Base-by-base conservation (phyloP, 2,329 filamentous ascomycete species). In the Penicillium occitanis region DNA sequence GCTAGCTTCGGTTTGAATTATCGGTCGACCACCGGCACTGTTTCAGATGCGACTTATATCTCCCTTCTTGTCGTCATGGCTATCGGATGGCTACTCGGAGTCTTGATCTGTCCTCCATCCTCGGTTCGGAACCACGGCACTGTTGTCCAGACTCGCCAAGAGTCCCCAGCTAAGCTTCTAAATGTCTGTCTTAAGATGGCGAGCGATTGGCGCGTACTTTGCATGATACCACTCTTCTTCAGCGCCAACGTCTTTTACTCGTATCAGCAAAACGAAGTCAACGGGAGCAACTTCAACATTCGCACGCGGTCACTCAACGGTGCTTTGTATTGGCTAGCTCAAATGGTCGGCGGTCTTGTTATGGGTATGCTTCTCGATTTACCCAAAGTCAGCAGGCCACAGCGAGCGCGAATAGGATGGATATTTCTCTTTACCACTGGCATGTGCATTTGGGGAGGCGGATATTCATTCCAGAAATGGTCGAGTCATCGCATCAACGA, bases 391-490 rank as follows among this genome's bases (percentile, higher is more conserved):
- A 77, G 74, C 40, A 81, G 84, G 10, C 79, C 76, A 2, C 75
- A 74, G 13, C 83, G 84, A n/a, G 84, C 84, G 17, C 77, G 80
- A 17, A 69, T 82, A 14, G 84, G 80, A 17, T 84, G 84, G 77
- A 70, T 70, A 8, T 72, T 82, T 44, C 76, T 86, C 33, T 80
- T 86, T 30, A 73, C 78, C 6, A 79, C 81, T 2, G 83, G 82
- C 1, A 84, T 86, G 80, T 78, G 70, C 14, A 82, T 85, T 68
- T 86, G 84, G 84, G 84, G 84, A 30, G 84, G 83, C n/a, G 89
- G 88, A n/a, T 90, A 88, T 71, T 83, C 81, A 17, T 91, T 90
- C 78, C 87, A 91, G 78, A 82, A 79, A 68, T 84, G 83, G 71
- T 86, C 87, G 70, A 74, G 85, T 69, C 64, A 57, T 37, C 58